These are phyloP conservation scores for Venturia carpophila DNA, from an alignment of 2,329 filamentous ascomycete species.

Conservation along the genomic window DNA sequence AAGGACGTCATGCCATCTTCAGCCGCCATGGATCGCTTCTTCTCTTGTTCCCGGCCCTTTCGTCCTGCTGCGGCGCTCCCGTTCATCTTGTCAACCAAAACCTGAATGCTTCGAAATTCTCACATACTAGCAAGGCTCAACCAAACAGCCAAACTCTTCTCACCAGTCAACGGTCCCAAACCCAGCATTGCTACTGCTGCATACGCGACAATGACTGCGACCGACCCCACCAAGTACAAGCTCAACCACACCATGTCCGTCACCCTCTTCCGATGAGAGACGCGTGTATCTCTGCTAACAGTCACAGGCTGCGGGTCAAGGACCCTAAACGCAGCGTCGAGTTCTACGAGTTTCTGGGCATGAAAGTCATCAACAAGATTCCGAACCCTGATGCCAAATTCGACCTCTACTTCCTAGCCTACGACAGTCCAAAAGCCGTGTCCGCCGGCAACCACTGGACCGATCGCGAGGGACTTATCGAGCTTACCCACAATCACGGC, in stretches of 20 bases:
- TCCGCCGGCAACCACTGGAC: constrained; percentile 66
- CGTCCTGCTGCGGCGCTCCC: neutral
- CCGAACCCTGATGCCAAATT: constrained; percentile 83
- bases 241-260: constrained; percentile 51
- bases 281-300: neutral
- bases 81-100: neutral
- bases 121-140: neutral
- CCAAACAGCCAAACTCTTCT: neutral
- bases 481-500: constrained; percentile 78
- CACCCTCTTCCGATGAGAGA: constrained; percentile 17
- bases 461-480: constrained; percentile 82
- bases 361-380: constrained; percentile 74
- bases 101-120: constrained; percentile 1
- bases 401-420: constrained; percentile 90
- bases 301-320: constrained; percentile 76
- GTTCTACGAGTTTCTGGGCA: constrained; percentile 81
- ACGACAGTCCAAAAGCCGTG: constrained; percentile 67
- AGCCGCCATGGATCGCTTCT: neutral
- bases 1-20: neutral
- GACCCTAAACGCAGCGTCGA: constrained; percentile 78
- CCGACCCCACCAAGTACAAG: constrained; percentile 56
- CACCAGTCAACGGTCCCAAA: neutral
- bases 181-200: neutral
- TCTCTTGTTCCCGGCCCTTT: neutral
- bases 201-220: constrained; percentile 34